A percentile compares a stretch with the other conserved stretches of the same genome.
Conservation (phyloP, 192 early-diverging fungal species). For the Coemansia sp. region DNA sequence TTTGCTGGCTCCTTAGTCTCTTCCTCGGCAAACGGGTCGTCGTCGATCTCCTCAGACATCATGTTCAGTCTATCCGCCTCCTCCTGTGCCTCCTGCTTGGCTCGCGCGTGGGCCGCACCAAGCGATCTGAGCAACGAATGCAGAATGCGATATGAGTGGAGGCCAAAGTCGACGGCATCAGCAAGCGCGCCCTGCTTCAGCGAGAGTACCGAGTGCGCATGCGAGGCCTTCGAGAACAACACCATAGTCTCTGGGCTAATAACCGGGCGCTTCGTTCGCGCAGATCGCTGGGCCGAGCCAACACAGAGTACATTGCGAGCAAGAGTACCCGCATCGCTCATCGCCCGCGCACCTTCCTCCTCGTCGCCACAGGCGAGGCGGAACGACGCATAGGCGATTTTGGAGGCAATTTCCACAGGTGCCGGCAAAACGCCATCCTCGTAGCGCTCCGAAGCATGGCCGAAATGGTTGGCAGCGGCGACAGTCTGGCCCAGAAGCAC, state of each 20-base stretch:
- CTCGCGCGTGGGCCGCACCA: slow-evolving; percentile 6
- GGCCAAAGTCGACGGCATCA: slow-evolving; percentile 34
- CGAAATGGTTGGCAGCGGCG: slow-evolving; percentile 17
- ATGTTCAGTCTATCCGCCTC: background rate
- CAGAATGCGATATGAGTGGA: slow-evolving; percentile 49
- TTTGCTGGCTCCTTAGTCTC: too few relatives aligned
- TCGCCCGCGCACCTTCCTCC: slow-evolving; percentile 5
- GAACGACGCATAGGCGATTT: slow-evolving; percentile 25
- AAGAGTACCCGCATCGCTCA: slow-evolving; percentile 15
- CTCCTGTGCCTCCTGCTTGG: slow-evolving; percentile 3
- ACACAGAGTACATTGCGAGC: slow-evolving; percentile 17
- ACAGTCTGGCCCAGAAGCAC: slow-evolving; percentile 18
- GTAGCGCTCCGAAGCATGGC: slow-evolving; percentile 23
- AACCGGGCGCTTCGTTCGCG: slow-evolving; percentile 8
- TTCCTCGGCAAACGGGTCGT: slow-evolving; percentile 34
- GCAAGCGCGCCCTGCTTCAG: slow-evolving; percentile 40
- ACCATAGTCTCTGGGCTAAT: slow-evolving; percentile 27
- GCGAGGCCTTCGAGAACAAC: slow-evolving; percentile 26
- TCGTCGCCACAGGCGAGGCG: slow-evolving; percentile 25
- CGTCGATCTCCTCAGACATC: slow-evolving; percentile 3
- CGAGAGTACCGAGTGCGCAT: slow-evolving; percentile 31
- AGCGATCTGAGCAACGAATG: slow-evolving; percentile 31
- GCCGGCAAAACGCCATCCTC: slow-evolving; percentile 29
- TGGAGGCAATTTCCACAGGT: slow-evolving; percentile 25
- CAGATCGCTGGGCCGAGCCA: background rate